Evolutionary conservation across 768 basidiomycete species (phyloP).

Genomic region (Podaxis sp.): DNA sequence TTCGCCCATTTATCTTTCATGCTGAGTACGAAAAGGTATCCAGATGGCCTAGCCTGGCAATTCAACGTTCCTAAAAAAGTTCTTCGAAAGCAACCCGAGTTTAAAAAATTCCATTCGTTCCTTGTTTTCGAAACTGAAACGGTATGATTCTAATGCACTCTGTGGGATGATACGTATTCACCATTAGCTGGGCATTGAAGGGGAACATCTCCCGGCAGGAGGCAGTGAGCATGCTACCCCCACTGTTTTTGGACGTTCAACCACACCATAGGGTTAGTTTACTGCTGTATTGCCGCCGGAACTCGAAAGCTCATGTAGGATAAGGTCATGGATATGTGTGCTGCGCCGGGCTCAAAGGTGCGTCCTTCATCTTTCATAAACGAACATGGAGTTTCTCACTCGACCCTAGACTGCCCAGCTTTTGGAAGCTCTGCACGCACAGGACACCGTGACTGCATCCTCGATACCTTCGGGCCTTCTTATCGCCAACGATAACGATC

Average conservation of each 20-base stretch:
- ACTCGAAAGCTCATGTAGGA: conserved; percentile 6
- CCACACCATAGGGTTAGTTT: conserved; percentile 77
- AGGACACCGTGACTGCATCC: conserved; percentile 61
- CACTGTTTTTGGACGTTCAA: conserved; percentile 90
- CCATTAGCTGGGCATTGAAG: conserved; percentile 34
- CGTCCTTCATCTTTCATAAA: conserved; percentile 7
- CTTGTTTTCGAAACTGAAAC: conserved; percentile 98
- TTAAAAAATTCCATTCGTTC: conserved; percentile 94
- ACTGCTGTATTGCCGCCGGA: background rate
- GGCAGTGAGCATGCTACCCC: conserved; percentile 99
- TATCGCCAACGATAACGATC: conserved; percentile 94
- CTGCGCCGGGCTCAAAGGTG: conserved; percentile 96
- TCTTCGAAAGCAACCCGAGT: conserved; percentile 83
- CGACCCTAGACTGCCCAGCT: conserved; percentile 84
- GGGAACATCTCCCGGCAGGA: conserved; percentile 97
- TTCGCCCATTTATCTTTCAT: background rate
- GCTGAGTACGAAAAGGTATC: conserved; percentile 64
- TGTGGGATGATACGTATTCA: background rate
- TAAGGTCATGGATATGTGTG: conserved; percentile 95
- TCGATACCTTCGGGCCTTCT: conserved; percentile 82
- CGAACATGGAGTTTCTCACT: background rate
- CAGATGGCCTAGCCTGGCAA: conserved; percentile 94
- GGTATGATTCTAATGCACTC: conserved; percentile 47
- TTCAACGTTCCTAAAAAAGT: conserved; percentile 89
- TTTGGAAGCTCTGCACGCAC: conserved; percentile 89